These are phyloP conservation scores for Penicillium sp. DNA, from an alignment of 2,329 filamentous ascomycete genomes.

Conservation along the genomic window DNA sequence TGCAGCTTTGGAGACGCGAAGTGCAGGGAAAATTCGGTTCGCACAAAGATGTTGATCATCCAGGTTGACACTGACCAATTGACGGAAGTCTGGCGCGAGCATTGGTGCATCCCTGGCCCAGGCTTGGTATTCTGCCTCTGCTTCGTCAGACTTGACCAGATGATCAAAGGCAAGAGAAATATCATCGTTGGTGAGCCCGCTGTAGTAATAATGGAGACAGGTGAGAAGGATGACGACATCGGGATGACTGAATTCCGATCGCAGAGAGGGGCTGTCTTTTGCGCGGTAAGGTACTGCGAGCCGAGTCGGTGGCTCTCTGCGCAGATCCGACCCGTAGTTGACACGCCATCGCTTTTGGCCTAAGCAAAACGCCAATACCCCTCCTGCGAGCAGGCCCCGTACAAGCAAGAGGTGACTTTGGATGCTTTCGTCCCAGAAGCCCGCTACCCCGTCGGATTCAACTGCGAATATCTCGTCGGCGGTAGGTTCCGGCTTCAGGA, in stretches of 20 bases:
- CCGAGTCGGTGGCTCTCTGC: conserved; percentile 50
- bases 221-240: conserved; percentile 59
- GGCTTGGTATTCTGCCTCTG: conserved; percentile 47
- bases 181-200: conserved; percentile 53
- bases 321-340: conserved; percentile 58
- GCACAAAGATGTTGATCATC: conserved; percentile 53
- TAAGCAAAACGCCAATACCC: conserved; percentile 55
- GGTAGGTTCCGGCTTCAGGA: no score
- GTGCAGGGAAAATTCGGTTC: conserved; percentile 50
- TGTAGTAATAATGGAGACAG: conserved; percentile 56
- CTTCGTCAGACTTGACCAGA: conserved; percentile 53
- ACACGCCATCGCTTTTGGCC: conserved; percentile 62
- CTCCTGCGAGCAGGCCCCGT: conserved; percentile 53
- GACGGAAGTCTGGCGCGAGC: conserved; percentile 40
- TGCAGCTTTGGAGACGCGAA: conserved; percentile 52
- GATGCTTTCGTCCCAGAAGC: conserved; percentile 49
- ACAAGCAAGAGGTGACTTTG: conserved; percentile 28
- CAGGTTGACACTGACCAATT: conserved; percentile 57
- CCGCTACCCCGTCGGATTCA: conserved; percentile 30
- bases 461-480: no score
- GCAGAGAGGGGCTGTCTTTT: conserved; percentile 56
- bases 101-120: conserved; percentile 32
- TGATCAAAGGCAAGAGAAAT: conserved; percentile 49
- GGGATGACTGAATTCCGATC: conserved; percentile 62
- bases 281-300: conserved; percentile 60